Conservation (phyloP, 1,284 basidiomycete species). For the Coniophora puteana region DNA sequence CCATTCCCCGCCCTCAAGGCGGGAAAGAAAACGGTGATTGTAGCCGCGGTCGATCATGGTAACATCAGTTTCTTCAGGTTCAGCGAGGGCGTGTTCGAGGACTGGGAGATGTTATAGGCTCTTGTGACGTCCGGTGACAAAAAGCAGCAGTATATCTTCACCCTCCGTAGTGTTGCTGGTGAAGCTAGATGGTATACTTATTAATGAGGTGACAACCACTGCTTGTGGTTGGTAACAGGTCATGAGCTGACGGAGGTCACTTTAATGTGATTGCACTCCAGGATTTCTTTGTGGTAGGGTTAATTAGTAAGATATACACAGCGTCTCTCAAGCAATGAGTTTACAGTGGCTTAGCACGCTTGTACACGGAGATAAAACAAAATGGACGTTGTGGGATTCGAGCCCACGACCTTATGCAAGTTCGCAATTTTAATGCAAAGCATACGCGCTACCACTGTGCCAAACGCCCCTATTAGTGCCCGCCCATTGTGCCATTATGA, state of each 20-base stretch:
- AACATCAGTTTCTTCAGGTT: conserved; percentile 89
- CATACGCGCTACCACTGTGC: conserved; percentile 12
- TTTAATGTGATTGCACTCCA: too few relatives aligned
- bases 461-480: conserved; percentile 14
- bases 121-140: background rate
- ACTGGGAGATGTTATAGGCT: conserved; percentile 58
- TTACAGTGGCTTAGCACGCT: too few relatives aligned
- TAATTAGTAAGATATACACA: too few relatives aligned
- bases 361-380: conserved; percentile 7
- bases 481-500: too few relatives aligned
- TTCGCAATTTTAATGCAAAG: conserved; percentile 15
- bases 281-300: too few relatives aligned
- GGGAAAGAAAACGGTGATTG: conserved; percentile 81
- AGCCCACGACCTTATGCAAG: conserved; percentile 25
- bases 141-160: background rate
- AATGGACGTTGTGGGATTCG: conserved; percentile 24
- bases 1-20: conserved; percentile 79
- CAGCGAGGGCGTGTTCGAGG: conserved; percentile 81
- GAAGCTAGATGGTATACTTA: too few relatives aligned
- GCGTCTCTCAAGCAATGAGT: too few relatives aligned
- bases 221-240: too few relatives aligned
- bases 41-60: conserved; percentile 90
- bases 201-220: too few relatives aligned
- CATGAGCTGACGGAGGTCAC: too few relatives aligned
- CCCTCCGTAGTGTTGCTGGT: too few relatives aligned